Evolutionary conservation across 2,329 filamentous ascomycete genomes (phyloP).

Genomic region (Paecilomyces fulvus): DNA sequence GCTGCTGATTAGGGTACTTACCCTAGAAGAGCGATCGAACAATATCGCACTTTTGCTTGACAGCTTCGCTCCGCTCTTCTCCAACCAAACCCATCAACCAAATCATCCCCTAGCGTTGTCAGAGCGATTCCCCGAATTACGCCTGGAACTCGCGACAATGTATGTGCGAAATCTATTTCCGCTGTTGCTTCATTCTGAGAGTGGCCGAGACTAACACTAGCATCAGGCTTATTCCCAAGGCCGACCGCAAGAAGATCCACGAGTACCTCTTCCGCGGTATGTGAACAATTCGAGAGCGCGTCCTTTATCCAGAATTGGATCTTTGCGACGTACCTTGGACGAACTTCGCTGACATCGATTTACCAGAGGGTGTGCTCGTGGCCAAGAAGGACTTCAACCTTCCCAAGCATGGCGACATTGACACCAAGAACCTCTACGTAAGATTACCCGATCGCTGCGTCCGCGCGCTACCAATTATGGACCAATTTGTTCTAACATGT

Average conservation of each 20-base stretch:
- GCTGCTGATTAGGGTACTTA: constrained; percentile 5
- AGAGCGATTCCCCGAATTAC: constrained; percentile 47
- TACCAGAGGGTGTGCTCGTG: constrained; percentile 71
- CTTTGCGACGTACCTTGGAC: not conserved
- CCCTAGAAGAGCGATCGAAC: constrained; percentile 6
- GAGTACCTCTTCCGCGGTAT: constrained; percentile 96
- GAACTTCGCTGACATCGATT: constrained; percentile 8
- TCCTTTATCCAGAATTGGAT: constrained; percentile 5
- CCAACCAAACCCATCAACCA: constrained; percentile 21
- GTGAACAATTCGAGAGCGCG: constrained; percentile 17
- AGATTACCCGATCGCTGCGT: constrained; percentile 12
- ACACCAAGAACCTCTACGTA: constrained; percentile 98
- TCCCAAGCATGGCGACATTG: constrained; percentile 94
- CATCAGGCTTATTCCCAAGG: constrained; percentile 93
- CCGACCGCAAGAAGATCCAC: constrained; percentile 99
- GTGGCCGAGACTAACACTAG: constrained; percentile 10
- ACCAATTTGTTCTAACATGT: constrained; percentile 6
- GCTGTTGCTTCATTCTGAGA: constrained; percentile 1
- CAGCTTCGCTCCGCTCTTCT: constrained; percentile 24
- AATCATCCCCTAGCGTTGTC: constrained; percentile 35
- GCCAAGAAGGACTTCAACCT: constrained; percentile 99
- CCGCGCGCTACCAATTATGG: not conserved
- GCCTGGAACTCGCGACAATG: constrained; percentile 48
- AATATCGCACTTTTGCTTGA: constrained; percentile 27
- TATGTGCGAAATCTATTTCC: constrained; percentile 18